phyloP scores from a whole-genome alignment of 495 filamentous ascomycete genomes.

The Daldinia bambusicola region DNA sequence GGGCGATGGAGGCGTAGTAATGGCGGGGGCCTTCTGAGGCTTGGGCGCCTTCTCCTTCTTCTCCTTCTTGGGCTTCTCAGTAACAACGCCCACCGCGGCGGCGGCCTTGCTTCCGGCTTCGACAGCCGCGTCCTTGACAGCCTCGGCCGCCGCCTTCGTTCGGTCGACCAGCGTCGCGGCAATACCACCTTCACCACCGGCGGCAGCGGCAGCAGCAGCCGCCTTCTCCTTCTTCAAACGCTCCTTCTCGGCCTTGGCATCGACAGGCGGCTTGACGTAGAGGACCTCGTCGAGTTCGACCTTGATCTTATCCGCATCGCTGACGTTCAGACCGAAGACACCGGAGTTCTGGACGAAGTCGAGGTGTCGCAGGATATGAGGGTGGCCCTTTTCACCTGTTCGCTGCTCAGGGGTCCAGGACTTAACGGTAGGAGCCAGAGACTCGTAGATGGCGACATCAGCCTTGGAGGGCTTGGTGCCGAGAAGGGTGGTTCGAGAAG shows the following conservation, averaged over 20 bases:
- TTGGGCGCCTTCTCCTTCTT: slow-evolving; percentile 84
- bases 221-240: slow-evolving; percentile 88
- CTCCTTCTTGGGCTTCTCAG: slow-evolving; percentile 79
- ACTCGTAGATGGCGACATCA: slow-evolving; percentile 85
- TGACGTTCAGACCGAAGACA: slow-evolving; percentile 76
- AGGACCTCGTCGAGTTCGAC: slow-evolving; percentile 83
- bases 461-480: slow-evolving; percentile 91
- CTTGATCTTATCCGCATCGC: slow-evolving; percentile 78
- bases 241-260: slow-evolving; percentile 90
- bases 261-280: slow-evolving; percentile 82
- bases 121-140: slow-evolving; percentile 53
- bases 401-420: slow-evolving; percentile 87
- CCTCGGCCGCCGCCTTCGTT: slow-evolving; percentile 59
- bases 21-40: slow-evolving; percentile 71
- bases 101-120: slow-evolving; percentile 54
- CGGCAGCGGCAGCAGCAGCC: slow-evolving; percentile 63
- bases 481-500: slow-evolving; percentile 87
- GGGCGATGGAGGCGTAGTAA: slow-evolving; percentile 78
- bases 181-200: slow-evolving; percentile 45
- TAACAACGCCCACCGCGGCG: slow-evolving; percentile 52
- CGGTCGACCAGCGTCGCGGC: slow-evolving; percentile 59
- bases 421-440: slow-evolving; percentile 79
- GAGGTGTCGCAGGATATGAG: slow-evolving; percentile 89
- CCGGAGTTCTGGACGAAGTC: slow-evolving; percentile 95
- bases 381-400: slow-evolving; percentile 88